Evolutionary conservation across 257 asterid species (phyloP).

Genomic region (Solanum chmielewskii): DNA sequence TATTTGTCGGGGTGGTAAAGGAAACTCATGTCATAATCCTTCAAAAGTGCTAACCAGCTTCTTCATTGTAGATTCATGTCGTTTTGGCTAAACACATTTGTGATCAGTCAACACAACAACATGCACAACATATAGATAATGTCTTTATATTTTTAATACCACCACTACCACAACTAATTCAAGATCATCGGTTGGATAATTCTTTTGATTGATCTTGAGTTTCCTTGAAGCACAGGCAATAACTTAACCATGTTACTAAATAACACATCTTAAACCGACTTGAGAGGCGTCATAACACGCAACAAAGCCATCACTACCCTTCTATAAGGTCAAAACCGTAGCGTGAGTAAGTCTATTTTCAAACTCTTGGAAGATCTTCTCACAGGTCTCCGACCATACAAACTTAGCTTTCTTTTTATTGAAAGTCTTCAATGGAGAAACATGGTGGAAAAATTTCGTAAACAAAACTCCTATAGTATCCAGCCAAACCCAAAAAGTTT

Average conservation of each 20-base stretch:
- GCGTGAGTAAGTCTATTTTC: background rate
- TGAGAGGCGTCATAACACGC: background rate
- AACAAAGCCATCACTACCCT: background rate
- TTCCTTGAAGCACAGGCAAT: background rate
- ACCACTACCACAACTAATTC: background rate
- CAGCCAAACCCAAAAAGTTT: background rate
- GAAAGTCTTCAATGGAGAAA: background rate
- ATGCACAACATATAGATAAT: background rate
- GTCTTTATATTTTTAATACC: background rate
- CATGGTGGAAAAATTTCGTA: background rate
- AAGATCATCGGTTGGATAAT: background rate
- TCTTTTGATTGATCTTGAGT: background rate
- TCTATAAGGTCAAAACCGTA: background rate
- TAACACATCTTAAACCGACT: background rate
- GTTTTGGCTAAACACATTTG: background rate
- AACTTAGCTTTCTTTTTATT: too few species aligned
- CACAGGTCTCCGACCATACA: background rate
- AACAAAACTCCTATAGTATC: background rate
- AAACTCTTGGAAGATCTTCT: too few species aligned
- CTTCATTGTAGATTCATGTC: background rate
- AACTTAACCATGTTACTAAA: background rate
- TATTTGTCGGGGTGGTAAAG: too few species aligned
- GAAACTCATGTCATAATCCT: too few species aligned
- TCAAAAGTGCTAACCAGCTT: background rate
- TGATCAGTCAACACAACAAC: background rate